phyloP scores from a whole-genome alignment of 129 eudicot species.

The Centaurea solstitialis region DNA sequence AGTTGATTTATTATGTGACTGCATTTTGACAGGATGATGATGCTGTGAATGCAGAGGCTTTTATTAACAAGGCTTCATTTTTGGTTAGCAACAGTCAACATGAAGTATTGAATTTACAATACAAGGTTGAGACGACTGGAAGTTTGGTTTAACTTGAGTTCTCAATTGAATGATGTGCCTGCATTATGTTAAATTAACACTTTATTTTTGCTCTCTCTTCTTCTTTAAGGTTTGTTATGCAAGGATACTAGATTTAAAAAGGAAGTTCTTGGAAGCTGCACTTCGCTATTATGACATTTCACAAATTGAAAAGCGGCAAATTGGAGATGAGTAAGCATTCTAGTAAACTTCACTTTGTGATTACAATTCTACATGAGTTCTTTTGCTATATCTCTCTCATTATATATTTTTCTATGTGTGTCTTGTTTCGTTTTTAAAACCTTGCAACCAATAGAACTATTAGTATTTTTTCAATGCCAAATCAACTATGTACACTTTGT shows the following conservation, averaged over 20 bases:
- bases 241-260: slow-evolving; percentile 87
- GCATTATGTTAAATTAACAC: neutral
- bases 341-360: neutral
- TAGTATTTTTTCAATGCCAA: too few relatives aligned
- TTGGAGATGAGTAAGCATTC: slow-evolving; percentile 89
- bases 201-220: neutral
- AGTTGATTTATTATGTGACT: neutral
- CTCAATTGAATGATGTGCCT: neutral
- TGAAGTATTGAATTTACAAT: slow-evolving; percentile 89
- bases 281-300: slow-evolving; percentile 93
- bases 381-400: neutral
- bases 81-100: slow-evolving; percentile 93
- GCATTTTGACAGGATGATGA: slow-evolving; percentile 84
- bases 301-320: slow-evolving; percentile 86
- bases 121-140: slow-evolving; percentile 62
- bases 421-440: neutral
- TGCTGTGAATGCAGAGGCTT: slow-evolving; percentile 96
- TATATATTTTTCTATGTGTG: neutral
- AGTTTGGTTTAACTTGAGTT: neutral
- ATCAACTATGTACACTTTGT: too few relatives aligned
- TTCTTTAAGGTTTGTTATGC: slow-evolving; percentile 85
- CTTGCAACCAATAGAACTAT: neutral
- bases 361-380: neutral
- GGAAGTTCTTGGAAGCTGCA: slow-evolving; percentile 99
- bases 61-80: slow-evolving; percentile 95